phyloP scores from a whole-genome alignment of 148 eudicot genomes.

The Euryodendron excelsum region DNA sequence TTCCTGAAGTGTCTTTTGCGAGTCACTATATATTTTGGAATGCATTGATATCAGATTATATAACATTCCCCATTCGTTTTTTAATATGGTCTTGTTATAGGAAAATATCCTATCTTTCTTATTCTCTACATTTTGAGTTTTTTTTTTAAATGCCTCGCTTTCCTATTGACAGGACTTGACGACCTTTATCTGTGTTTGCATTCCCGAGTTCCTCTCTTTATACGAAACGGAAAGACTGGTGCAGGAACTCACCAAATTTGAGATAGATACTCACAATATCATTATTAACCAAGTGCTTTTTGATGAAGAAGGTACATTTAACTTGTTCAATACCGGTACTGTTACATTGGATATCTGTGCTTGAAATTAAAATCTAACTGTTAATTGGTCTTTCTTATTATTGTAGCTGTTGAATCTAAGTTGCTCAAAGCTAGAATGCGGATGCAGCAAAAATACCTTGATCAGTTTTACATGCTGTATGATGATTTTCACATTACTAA shows the following conservation, averaged over 20 bases:
- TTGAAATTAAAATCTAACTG: conserved; percentile 14
- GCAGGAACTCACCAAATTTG: conserved; percentile 89
- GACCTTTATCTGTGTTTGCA: conserved; percentile 91
- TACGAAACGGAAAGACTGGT: conserved; percentile 95
- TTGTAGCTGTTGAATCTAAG: conserved; percentile 77
- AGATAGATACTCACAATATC: conserved; percentile 94
- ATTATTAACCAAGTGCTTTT: conserved; percentile 81
- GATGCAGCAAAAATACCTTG: conserved; percentile 91
- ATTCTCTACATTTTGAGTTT: neutral
- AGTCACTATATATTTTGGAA: neutral
- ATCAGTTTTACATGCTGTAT: conserved; percentile 88
- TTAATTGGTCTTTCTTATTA: conserved; percentile 11
- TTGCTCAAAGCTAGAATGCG: conserved; percentile 94
- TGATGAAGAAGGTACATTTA: conserved; percentile 78
- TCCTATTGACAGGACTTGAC: conserved; percentile 71
- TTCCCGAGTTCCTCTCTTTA: conserved; percentile 84
- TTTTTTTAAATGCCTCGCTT: conserved; percentile 22
- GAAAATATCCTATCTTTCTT: neutral
- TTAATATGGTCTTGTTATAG: neutral
- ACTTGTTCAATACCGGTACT: neutral
- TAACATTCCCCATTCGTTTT: too few species aligned
- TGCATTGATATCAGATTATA: neutral
- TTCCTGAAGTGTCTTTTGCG: neutral
- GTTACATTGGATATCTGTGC: neutral
- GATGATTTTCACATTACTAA: conserved; percentile 91